Percentiles rank a stretch among this genome's conserved stretches.
Evolutionary conservation across 495 filamentous ascomycete genomes (phyloP).

Genomic region (Talaromyces nanjingensis): DNA sequence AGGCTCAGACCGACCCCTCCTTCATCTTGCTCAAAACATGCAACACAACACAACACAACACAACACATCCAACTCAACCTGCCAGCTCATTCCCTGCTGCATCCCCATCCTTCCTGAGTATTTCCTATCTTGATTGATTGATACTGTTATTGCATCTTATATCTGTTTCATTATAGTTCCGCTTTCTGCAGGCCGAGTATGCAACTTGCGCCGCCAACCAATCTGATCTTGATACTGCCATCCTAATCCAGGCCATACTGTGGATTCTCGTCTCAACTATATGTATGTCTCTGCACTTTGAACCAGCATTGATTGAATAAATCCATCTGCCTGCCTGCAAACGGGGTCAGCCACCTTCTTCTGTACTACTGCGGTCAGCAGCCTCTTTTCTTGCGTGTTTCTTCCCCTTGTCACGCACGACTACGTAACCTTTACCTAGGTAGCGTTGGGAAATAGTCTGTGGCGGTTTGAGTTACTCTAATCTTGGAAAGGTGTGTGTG

Average conservation of each 20-base stretch:
- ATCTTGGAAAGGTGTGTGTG: background rate
- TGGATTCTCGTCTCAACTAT: background rate
- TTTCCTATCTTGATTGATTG: background rate
- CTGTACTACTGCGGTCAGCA: slow-evolving; percentile 3
- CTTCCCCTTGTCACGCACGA: background rate
- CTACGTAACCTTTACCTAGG: background rate
- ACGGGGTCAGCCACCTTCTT: background rate
- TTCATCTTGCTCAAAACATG: background rate
- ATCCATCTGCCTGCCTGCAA: background rate
- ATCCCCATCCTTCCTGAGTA: background rate
- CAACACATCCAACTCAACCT: background rate
- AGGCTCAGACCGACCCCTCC: background rate
- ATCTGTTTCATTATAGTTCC: background rate
- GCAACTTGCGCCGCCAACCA: background rate
- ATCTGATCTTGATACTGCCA: background rate
- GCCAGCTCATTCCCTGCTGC: background rate
- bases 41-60: background rate
- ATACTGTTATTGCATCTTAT: background rate
- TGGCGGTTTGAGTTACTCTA: background rate
- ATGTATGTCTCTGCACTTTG: background rate
- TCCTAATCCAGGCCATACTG: background rate
- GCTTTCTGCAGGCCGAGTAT: slow-evolving; percentile 1
- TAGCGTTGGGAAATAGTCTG: background rate
- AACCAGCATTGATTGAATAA: background rate
- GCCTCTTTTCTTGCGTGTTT: background rate